These are phyloP conservation scores for Royoungia palumana DNA, from an alignment of 768 basidiomycete species.

Conservation along the genomic window DNA sequence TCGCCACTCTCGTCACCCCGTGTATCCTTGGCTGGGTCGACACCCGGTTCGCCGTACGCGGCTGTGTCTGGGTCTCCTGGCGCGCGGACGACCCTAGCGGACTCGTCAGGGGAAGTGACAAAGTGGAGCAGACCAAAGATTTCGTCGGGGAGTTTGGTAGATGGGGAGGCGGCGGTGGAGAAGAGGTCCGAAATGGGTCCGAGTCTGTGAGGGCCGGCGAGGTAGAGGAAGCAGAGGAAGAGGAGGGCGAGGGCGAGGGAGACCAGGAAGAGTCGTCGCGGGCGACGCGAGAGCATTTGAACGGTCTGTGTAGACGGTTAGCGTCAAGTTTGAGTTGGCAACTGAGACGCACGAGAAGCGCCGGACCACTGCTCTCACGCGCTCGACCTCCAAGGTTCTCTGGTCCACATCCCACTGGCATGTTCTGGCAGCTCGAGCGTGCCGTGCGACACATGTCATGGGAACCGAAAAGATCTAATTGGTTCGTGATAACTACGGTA, in stretches of 20 bases:
- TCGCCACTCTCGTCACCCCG: background rate
- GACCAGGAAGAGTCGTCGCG: conserved; percentile 44
- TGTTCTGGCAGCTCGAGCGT: too few relatives aligned
- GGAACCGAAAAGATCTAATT: too few relatives aligned
- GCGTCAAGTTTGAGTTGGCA: too few relatives aligned
- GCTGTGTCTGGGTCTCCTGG: conserved; percentile 32
- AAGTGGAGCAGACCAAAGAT: conserved; percentile 71
- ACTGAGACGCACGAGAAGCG: too few relatives aligned
- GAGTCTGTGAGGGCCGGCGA: conserved; percentile 35
- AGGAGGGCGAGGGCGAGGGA: conserved; percentile 36
- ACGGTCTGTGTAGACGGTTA: too few relatives aligned
- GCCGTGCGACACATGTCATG: too few relatives aligned
- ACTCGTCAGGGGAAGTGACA: conserved; percentile 42
- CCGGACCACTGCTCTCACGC: background rate
- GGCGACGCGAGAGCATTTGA: conserved; percentile 31
- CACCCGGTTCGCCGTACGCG: conserved; percentile 23
- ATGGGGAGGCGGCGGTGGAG: conserved; percentile 38
- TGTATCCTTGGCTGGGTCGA: background rate
- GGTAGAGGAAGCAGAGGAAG: conserved; percentile 37
- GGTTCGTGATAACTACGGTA: too few relatives aligned
- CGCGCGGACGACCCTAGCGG: conserved; percentile 9
- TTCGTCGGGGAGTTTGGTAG: conserved; percentile 46
- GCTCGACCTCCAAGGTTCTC: too few relatives aligned
- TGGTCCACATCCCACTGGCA: too few relatives aligned
- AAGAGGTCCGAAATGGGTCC: conserved; percentile 30